phyloP scores from a whole-genome alignment of 2,329 filamentous ascomycete species.

The Trichoderma oligosporum region DNA sequence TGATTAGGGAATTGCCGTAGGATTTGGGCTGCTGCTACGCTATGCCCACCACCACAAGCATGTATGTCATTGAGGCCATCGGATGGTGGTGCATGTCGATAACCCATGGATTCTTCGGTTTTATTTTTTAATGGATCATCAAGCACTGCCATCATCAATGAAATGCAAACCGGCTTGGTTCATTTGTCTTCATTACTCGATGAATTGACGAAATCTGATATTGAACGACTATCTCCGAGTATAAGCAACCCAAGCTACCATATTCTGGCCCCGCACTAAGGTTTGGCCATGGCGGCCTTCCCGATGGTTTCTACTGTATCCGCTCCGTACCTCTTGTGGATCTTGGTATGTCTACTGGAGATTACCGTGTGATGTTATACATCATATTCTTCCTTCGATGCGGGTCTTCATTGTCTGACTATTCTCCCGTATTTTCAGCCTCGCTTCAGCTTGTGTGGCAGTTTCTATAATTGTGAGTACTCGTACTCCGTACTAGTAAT shows the following conservation, averaged over 20 bases:
- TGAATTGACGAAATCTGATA: constrained; percentile 4
- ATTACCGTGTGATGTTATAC: constrained; percentile 16
- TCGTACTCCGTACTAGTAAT: background rate
- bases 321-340: constrained; percentile 10
- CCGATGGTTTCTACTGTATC: constrained; percentile 1
- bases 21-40: background rate
- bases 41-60: background rate
- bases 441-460: constrained; percentile 6
- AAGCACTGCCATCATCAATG: constrained; percentile 7
- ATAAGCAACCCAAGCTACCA: background rate
- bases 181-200: background rate
- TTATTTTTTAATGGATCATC: background rate
- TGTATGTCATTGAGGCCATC: background rate
- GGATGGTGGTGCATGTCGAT: too few species aligned
- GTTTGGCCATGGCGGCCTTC: constrained; percentile 9
- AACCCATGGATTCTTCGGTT: too few species aligned
- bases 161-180: constrained; percentile 1
- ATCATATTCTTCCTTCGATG: constrained; percentile 8
- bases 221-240: background rate
- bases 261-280: background rate
- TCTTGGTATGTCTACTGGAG: constrained; percentile 12
- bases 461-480: too few species aligned
- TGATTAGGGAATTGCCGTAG: constrained; percentile 13
- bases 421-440: constrained; percentile 13
- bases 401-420: constrained; percentile 11